Base-by-base conservation (phyloP, 2,329 filamentous ascomycete genomes). In the Sporothrix brunneoviolacea region DNA sequence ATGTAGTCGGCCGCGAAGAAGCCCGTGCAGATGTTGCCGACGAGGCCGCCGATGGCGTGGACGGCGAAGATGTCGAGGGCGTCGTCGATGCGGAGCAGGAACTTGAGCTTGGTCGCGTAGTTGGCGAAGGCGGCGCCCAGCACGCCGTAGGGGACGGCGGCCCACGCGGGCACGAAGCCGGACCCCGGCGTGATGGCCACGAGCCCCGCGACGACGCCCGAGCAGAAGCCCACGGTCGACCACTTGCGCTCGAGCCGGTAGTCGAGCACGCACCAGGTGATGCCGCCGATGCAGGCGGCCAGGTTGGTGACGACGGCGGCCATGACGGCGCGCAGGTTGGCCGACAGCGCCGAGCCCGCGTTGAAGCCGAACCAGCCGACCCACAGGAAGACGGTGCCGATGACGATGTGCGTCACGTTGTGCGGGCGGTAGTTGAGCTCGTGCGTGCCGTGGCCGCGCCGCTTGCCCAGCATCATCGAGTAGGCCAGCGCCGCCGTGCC, bases 351-450 rank as follows among this genome's bases (percentile, higher is more conserved):
- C 4, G 85, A 79, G 55, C 91, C 91, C 48, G 88, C 90, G 68
- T 95, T 96, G 80, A 96, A 96, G 43, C 91, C 91, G 65, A 95
- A 93, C 91, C 90, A 96, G 52, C 91, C 90, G 40, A 95, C 87
- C 91, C 91, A 96, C 44, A 95, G 76, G 67, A 85, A 78, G 22
- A 84, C 77, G 4, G 86, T 88, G 19, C 86, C 85, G 41, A 89
- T 73, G 42, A 88, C 81, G 57, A 88, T 82, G 59, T 86, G 75
- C 52, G 84, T 86, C 39, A 86, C 82, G 62, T 86, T 88, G 67
- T 89, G 85, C 8, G 84, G 83, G 28, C 79, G 76, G 70, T 84
- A 84, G 4, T 81, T 79, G 4, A 82, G 76, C 39, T 80, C 77
- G 54, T 82, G 74, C 45, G 77, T 74, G 59, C 68, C 75, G 68